Base-by-base conservation (phyloP, 768 basidiomycete genomes). In the Tephrocybe sp. region DNA sequence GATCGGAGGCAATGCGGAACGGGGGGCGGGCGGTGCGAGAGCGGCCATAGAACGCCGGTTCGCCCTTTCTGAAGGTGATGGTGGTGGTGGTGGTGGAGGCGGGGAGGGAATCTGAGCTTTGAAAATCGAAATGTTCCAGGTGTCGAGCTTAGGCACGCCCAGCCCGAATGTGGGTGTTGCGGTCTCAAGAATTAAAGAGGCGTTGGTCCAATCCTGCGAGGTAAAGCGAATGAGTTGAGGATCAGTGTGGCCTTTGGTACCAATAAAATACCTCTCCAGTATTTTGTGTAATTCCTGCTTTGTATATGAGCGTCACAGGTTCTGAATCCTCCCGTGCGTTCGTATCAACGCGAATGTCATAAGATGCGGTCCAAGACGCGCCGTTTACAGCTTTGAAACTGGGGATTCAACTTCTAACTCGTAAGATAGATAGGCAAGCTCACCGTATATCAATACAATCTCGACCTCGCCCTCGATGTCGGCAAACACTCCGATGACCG, bases 291-390 rank as follows among this genome's bases (percentile, higher is more conserved):
- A 76, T 65, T 5, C 60, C 52, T 0, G 70, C 74, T 52, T 74
- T 75, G 61, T 76, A 75, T 1, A 69, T 54, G 2, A 76, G 55
- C 0, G 60, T 63, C 1, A 72, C 55, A 0, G 68, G 57, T 10
- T 65, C 62, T 26, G 26, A 26, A 26, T 3, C 26, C 3, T 71
- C 66, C 33, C 66, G 14, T 16, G 19, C 30, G 12, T 70, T 53
- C 53, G 65, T 74, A 36, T 73, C 60, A 13, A 71, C 74, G 1
- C 74, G 65, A 32, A 74, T 62, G 48, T 75, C 71, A 34, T 76
- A 75, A 8, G 53, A 53, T 2, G 74, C 63, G 14, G 34, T 56
- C 73, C 74, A 76, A 1, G 39, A 45, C 22, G 56, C 53, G 3
- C 39, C 47, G 3, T 17, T 7, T 0, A 58, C 56, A 20, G 53